These are phyloP conservation scores for Chaetomium olivaceum DNA, from an alignment of 2,329 filamentous ascomycete species.

Conservation along the genomic window DNA sequence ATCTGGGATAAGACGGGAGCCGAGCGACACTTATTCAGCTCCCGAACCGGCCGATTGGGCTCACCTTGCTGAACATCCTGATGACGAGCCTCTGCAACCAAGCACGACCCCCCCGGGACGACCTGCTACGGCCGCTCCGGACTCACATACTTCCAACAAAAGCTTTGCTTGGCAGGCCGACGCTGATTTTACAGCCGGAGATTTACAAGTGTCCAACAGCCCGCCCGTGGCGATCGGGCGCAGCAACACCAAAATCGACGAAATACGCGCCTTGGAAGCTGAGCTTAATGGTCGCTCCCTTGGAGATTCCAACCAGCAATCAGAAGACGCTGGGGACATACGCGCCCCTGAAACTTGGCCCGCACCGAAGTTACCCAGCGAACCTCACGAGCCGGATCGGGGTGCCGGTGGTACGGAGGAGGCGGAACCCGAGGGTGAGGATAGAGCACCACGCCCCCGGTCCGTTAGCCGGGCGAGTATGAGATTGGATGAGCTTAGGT, in stretches of 20 bases:
- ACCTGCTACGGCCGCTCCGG: constrained; percentile 18
- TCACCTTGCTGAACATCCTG: constrained; percentile 20
- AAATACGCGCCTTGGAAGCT: constrained; percentile 41
- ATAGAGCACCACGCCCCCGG: constrained; percentile 16
- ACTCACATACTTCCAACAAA: constrained; percentile 46
- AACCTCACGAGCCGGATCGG: constrained; percentile 14
- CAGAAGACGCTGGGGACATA: constrained; percentile 50
- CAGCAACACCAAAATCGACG: constrained; percentile 40
- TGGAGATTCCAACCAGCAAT: constrained; percentile 7
- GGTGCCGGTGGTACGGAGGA: constrained; percentile 27
- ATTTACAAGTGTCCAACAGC: constrained; percentile 57
- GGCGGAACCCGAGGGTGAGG: constrained; percentile 24
- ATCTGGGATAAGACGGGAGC: constrained; percentile 28
- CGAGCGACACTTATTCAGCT: constrained; percentile 15
- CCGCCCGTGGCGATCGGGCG: constrained; percentile 50
- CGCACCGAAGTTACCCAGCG: constrained; percentile 28
- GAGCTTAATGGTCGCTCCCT: constrained; percentile 32
- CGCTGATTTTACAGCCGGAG: constrained; percentile 58
- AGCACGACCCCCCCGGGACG: not conserved
- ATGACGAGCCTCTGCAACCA: constrained; percentile 26
- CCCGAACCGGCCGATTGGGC: constrained; percentile 32
- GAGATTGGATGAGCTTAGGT: constrained; percentile 52
- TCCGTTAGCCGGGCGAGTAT: constrained; percentile 40
- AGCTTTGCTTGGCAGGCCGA: constrained; percentile 59
- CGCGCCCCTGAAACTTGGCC: constrained; percentile 33